Percentiles rank a stretch among this genome's conserved stretches.
Evolutionary conservation across 1,139 yeast species (phyloP).

Genomic region (Yamadazyma friedrichii): DNA sequence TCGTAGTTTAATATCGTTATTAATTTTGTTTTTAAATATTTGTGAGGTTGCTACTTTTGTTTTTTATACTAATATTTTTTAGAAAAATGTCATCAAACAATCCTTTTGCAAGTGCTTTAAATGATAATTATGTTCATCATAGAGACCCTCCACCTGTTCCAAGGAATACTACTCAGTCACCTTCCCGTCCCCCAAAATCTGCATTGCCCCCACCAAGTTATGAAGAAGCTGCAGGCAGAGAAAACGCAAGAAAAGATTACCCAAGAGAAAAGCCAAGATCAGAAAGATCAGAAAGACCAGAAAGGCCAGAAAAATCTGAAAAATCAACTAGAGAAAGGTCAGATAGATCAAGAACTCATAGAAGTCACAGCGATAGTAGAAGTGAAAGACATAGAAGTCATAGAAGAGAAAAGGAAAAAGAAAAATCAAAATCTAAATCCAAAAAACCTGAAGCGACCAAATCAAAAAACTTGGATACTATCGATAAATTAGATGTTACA

Average conservation of each 20-base stretch:
- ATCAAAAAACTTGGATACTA: constrained; percentile 76
- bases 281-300: constrained; percentile 14
- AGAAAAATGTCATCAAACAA: constrained; percentile 50
- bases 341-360: constrained; percentile 6
- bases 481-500: constrained; percentile 92
- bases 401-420: constrained; percentile 11
- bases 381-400: constrained; percentile 11
- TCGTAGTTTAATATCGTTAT: constrained; percentile 3
- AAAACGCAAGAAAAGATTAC: constrained; percentile 39
- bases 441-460: constrained; percentile 41
- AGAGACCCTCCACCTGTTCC: constrained; percentile 37
- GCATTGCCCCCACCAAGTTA: constrained; percentile 51
- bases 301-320: constrained; percentile 18
- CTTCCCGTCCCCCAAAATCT: constrained; percentile 33
- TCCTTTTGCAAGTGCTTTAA: constrained; percentile 53
- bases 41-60: not conserved
- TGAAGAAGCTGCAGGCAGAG: constrained; percentile 65
- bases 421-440: constrained; percentile 15
- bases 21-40: not conserved
- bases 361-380: constrained; percentile 10
- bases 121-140: constrained; percentile 33
- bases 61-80: constrained; percentile 25
- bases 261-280: constrained; percentile 50
- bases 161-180: constrained; percentile 20
- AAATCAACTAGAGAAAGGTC: constrained; percentile 5